Base-by-base conservation (phyloP, 2,329 filamentous ascomycete species). In the Sporothrix schenckii region DNA sequence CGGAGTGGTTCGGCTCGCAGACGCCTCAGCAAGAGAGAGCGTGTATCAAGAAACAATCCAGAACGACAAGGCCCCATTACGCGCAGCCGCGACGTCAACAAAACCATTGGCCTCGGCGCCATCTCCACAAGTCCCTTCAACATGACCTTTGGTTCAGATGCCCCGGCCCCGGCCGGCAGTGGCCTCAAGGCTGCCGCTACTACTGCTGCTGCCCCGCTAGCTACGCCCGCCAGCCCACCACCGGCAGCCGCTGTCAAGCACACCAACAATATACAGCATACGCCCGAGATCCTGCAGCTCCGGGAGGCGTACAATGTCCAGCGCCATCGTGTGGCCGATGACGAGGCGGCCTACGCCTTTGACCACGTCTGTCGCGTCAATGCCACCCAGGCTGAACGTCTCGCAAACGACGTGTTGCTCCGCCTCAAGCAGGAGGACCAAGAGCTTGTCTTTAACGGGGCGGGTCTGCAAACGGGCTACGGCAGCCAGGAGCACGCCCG, bases 401-500 rank as follows among this genome's bases (percentile, higher is more conserved):
- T 72, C 4, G 83, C 80, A 30, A 78, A 85, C 71, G 50, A 66
- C 27, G 80, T 85, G 54, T 70, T 86, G n/a, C 78, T 79, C 44
- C 44, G 34, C 0, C 74, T 85, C 58, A 80, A 78, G 70, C 58
- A 70, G 14, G 58, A 74, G 9, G 84, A 86, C 72, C 72, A 78
- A 34, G 66, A 73, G 11, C 50, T 71, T 2, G 70, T 85, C 52
- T 86, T 83, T 73, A 76, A 72, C 11, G 65, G 53, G 7, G 79
- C 80, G 16, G 49, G 69, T 10, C 69, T 77, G 7, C 76, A 80
- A 21, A 67, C 52, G 10, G 84, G 84, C 9, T 79, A 79, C 69
- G 78, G 76, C 14, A 81, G 81, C 3, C 85, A 86, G 76, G 72
- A 73, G 27, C 84, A 86, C 69, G 73, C 76, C 3, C 80, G 81